phyloP scores from a whole-genome alignment of 1,284 basidiomycete genomes.

The Moesziomyces parantarcticus region DNA sequence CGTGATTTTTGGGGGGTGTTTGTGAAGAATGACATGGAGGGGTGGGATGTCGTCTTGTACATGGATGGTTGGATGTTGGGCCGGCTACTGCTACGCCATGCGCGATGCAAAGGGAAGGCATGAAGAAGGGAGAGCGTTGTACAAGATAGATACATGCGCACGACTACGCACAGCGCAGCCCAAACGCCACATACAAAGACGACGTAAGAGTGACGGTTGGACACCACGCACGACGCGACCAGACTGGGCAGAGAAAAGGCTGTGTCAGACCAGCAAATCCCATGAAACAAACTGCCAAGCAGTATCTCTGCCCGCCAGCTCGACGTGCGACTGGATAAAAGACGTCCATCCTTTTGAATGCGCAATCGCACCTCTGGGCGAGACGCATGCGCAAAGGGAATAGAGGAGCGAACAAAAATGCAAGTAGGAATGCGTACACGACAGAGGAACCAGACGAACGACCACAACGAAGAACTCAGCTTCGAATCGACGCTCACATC shows the following conservation, averaged over 20 bases:
- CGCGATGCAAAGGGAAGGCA: neutral
- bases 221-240: neutral
- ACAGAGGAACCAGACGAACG: constrained; percentile 18
- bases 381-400: constrained; percentile 17
- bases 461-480: neutral
- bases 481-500: neutral
- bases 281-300: constrained; percentile 20
- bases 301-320: neutral
- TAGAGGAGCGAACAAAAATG: constrained; percentile 24
- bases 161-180: neutral
- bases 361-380: neutral
- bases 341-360: constrained; percentile 20
- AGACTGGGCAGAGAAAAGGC: neutral
- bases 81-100: no score
- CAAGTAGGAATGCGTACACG: constrained; percentile 21
- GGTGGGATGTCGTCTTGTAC: neutral
- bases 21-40: neutral
- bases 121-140: neutral
- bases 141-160: neutral
- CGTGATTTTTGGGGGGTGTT: neutral
- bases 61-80: neutral
- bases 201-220: neutral
- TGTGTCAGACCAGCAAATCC: constrained; percentile 33
- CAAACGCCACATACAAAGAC: neutral
- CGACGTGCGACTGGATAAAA: constrained; percentile 8